phyloP scores from a whole-genome alignment of 78 protist species.

The Speleostelium caveatum region DNA sequence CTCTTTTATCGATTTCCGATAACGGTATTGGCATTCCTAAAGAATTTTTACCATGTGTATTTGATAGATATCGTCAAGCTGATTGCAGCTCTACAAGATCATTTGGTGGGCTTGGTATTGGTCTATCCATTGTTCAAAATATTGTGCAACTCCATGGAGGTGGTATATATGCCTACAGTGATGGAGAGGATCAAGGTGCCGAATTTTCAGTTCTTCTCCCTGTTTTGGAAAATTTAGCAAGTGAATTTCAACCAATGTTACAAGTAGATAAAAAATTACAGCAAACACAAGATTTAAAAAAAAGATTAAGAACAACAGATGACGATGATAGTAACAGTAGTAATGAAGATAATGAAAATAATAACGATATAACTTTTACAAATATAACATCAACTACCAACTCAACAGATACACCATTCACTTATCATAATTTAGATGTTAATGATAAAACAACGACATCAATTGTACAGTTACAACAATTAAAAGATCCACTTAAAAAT shows the following conservation, averaged over 20 bases:
- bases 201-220: constrained; percentile 33
- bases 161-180: constrained; percentile 22
- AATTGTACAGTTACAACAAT: neutral
- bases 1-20: constrained; percentile 19
- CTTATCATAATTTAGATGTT: neutral
- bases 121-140: constrained; percentile 46
- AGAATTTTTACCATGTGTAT: constrained; percentile 44
- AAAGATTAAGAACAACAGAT: neutral
- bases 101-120: constrained; percentile 66
- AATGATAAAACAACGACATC: neutral
- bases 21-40: constrained; percentile 47
- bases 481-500: neutral
- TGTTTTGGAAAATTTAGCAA: neutral
- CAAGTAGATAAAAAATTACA: neutral
- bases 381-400: too few relatives aligned
- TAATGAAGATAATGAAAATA: neutral
- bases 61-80: constrained; percentile 60
- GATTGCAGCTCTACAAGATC: constrained; percentile 52
- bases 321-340: neutral
- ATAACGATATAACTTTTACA: too few relatives aligned
- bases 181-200: constrained; percentile 45
- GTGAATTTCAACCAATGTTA: neutral
- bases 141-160: constrained; percentile 54
- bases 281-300: neutral
- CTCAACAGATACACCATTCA: neutral